Percentiles rank a stretch among this genome's conserved stretches.
Evolutionary conservation across 2,329 filamentous ascomycete genomes (phyloP).

Genomic region (Esteya vermicola): DNA sequence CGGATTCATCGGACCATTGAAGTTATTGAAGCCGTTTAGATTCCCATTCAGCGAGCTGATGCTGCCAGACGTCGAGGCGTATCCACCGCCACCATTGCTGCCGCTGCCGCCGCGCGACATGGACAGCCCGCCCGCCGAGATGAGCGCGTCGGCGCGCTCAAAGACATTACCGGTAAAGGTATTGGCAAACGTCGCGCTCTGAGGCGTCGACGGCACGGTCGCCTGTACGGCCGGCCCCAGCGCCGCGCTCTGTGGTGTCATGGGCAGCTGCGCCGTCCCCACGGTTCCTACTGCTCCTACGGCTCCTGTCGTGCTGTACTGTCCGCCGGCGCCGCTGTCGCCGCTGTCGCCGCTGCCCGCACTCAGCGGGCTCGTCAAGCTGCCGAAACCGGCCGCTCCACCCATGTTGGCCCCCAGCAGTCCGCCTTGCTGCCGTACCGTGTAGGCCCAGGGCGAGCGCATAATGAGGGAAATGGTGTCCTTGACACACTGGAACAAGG

Average conservation of each 20-base stretch:
- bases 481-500: constrained; percentile 70
- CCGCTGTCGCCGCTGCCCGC: constrained; percentile 3
- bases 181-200: constrained; percentile 39
- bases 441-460: constrained; percentile 40
- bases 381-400: constrained; percentile 11
- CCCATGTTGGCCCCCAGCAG: constrained; percentile 9
- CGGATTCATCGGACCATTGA: too few relatives aligned
- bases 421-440: constrained; percentile 18
- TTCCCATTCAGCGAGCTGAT: constrained; percentile 18
- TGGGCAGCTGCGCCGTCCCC: constrained; percentile 38
- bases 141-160: constrained; percentile 42
- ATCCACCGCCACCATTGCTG: too few relatives aligned
- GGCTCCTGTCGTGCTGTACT: neutral
- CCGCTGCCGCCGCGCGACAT: constrained; percentile 29
- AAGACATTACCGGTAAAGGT: constrained; percentile 46
- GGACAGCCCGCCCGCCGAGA: constrained; percentile 42
- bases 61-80: constrained; percentile 48
- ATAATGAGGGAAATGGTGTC: constrained; percentile 63
- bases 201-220: constrained; percentile 62
- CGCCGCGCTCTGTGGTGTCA: constrained; percentile 80
- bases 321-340: too few relatives aligned
- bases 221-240: constrained; percentile 82
- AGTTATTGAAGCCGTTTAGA: constrained; percentile 7
- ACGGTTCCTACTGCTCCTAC: neutral
- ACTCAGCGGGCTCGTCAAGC: constrained; percentile 16